These are phyloP conservation scores for Solanum hybrid DNA, from an alignment of 305 asterid genomes.

Conservation along the genomic window DNA sequence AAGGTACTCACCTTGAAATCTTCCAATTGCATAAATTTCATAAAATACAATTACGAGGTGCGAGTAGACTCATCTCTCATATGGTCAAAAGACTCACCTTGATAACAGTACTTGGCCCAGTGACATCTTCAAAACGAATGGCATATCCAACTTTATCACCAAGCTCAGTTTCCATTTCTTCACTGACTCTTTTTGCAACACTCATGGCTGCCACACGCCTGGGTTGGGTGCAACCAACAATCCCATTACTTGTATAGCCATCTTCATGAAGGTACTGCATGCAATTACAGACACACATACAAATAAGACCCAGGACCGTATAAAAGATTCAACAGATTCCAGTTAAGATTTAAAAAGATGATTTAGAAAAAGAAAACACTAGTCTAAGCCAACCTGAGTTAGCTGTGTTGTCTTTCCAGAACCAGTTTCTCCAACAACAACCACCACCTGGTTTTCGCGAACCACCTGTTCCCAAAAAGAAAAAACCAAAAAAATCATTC, in stretches of 20 bases:
- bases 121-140: constrained; percentile 95
- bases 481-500: constrained; percentile 1
- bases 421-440: constrained; percentile 98
- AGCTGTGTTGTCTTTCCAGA: constrained; percentile 97
- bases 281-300: constrained; percentile 2
- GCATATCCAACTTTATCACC: constrained; percentile 94
- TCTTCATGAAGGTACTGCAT: constrained; percentile 90
- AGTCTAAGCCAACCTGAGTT: constrained; percentile 58
- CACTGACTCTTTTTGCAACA: constrained; percentile 95
- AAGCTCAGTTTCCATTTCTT: constrained; percentile 93
- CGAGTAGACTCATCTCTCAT: neutral
- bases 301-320: constrained; percentile 1
- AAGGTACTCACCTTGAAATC: neutral
- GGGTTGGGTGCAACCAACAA: constrained; percentile 97
- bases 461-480: constrained; percentile 39
- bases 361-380: neutral
- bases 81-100: constrained; percentile 38
- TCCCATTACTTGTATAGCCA: constrained; percentile 60
- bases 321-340: neutral
- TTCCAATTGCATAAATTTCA: neutral
- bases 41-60: neutral
- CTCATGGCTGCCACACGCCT: constrained; percentile 99
- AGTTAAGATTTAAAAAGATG: neutral
- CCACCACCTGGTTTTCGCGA: constrained; percentile 91
- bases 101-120: constrained; percentile 81